phyloP scores from a whole-genome alignment of 176 grass and related monocot genomes.

The Phyllostachys edulis region DNA sequence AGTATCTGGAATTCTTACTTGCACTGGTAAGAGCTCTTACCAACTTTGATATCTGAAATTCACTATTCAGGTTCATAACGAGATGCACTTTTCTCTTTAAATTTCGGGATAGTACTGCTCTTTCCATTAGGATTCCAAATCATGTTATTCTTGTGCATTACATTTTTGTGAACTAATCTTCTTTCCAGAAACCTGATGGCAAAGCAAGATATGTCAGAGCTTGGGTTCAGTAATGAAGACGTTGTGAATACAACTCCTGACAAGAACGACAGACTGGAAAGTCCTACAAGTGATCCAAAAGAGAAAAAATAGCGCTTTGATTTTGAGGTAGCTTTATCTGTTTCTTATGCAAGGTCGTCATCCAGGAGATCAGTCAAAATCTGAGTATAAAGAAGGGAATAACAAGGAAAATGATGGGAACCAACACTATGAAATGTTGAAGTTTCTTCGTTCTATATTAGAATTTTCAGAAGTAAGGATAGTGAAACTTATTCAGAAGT shows the following conservation, averaged over 20 bases:
- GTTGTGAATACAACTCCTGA: constrained; percentile 10
- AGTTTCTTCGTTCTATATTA: neutral
- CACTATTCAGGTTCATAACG: constrained; percentile 4
- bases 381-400: constrained; percentile 16
- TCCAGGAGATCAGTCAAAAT: neutral
- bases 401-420: neutral
- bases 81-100: neutral
- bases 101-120: neutral
- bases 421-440: neutral
- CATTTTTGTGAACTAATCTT: neutral
- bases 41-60: neutral
- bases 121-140: neutral
- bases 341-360: neutral
- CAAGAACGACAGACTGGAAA: constrained; percentile 15
- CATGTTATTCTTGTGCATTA: neutral
- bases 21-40: neutral
- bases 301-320: constrained; percentile 32
- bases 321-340: neutral
- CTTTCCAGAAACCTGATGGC: constrained; percentile 71
- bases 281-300: neutral
- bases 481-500: neutral
- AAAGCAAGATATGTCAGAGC: constrained; percentile 74
- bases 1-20: neutral
- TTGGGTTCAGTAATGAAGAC: constrained; percentile 52
- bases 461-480: neutral